Evolutionary conservation across 2,329 filamentous ascomycete species (phyloP).

Genomic region (Nakataea oryzae): DNA sequence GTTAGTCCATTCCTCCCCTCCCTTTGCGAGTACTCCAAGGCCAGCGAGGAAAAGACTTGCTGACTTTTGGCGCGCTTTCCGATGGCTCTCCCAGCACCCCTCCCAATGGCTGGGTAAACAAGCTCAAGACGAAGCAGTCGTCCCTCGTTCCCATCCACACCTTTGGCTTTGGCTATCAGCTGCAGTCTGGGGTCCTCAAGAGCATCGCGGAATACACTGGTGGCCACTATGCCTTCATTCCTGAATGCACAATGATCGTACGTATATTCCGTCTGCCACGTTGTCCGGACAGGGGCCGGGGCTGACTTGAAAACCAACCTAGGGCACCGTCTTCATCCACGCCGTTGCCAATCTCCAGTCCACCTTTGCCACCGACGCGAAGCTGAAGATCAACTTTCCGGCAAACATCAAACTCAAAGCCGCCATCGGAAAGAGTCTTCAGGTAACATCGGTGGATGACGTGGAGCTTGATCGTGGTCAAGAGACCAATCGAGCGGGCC

Average conservation of each 20-base stretch:
- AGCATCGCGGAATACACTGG: constrained; percentile 46
- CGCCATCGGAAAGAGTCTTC: constrained; percentile 25
- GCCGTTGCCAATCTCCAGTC: constrained; percentile 50
- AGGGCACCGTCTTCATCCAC: constrained; percentile 50
- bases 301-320: constrained; percentile 9
- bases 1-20: constrained; percentile 24
- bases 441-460: neutral
- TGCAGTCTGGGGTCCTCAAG: constrained; percentile 43
- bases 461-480: neutral
- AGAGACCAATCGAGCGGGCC: neutral
- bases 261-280: neutral
- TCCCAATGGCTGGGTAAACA: constrained; percentile 40
- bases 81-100: constrained; percentile 23
- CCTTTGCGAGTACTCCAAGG: neutral
- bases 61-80: neutral
- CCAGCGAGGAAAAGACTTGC: neutral
- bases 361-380: constrained; percentile 40
- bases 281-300: too few species aligned
- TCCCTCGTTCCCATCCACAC: constrained; percentile 38
- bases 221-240: constrained; percentile 51
- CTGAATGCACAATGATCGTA: constrained; percentile 48
- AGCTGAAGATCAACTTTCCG: constrained; percentile 29
- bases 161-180: constrained; percentile 41
- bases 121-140: constrained; percentile 29
- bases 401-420: constrained; percentile 24